Percentiles rank a stretch among this genome's conserved stretches.
Conservation (phyloP, 345 rosid species). For the Sonneratia alba region DNA sequence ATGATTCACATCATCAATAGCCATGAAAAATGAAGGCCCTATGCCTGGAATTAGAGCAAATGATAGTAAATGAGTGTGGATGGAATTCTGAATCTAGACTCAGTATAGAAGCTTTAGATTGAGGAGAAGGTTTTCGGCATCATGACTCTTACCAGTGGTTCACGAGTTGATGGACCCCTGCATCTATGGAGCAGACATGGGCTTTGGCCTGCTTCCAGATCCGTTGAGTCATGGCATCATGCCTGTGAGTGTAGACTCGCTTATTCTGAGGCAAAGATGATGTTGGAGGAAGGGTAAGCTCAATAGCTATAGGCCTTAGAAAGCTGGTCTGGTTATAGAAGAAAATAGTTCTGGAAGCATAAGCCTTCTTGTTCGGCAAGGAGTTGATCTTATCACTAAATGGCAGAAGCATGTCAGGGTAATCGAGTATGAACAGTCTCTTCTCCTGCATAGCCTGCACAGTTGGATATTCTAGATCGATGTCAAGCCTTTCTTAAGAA, state of each 20-base stretch:
- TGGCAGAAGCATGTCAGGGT: constrained; percentile 81
- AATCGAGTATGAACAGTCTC: constrained; percentile 70
- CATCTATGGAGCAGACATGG: constrained; percentile 81
- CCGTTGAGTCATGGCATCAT: constrained; percentile 83
- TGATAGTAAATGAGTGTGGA: too few species aligned
- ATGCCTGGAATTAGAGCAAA: background rate
- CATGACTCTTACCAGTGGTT: constrained; percentile 63
- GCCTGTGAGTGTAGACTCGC: constrained; percentile 56
- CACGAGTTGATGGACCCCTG: constrained; percentile 87
- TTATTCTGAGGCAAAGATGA: constrained; percentile 40
- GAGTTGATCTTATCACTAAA: constrained; percentile 67
- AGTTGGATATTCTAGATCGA: background rate
- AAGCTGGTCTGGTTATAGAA: constrained; percentile 33
- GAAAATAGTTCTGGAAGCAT: constrained; percentile 75
- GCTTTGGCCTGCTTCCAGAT: constrained; percentile 94
- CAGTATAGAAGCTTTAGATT: background rate
- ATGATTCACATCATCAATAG: background rate
- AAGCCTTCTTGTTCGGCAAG: constrained; percentile 62
- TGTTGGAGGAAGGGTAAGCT: constrained; percentile 79
- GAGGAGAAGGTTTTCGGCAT: background rate
- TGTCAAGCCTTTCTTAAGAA: background rate
- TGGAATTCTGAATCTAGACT: too few species aligned
- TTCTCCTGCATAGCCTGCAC: constrained; percentile 76
- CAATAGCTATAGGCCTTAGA: constrained; percentile 68
- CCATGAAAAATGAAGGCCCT: background rate